Evolutionary conservation across 495 filamentous ascomycete genomes (phyloP).

Genomic region (Cercophora sp.): DNA sequence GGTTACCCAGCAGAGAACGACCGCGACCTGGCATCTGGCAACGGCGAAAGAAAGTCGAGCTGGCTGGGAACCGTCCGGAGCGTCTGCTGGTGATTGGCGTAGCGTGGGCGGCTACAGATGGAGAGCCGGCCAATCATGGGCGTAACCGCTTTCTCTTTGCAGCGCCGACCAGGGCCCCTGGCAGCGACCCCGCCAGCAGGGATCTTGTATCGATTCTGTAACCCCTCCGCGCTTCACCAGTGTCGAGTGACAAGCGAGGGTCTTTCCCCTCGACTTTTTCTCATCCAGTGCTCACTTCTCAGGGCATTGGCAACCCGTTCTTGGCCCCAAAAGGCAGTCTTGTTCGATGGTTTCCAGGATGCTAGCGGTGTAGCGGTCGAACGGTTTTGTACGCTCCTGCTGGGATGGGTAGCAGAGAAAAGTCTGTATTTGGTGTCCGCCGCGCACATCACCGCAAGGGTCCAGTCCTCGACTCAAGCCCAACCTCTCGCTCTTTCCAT

Average conservation of each 20-base stretch:
- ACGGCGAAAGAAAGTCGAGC: neutral
- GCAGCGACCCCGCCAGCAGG: conserved; percentile 5
- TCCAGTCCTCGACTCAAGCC: too few relatives aligned
- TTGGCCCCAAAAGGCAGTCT: too few relatives aligned
- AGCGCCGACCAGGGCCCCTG: conserved; percentile 15
- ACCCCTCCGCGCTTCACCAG: conserved; percentile 27
- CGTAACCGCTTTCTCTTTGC: conserved; percentile 18
- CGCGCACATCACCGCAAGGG: too few relatives aligned
- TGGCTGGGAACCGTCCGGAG: conserved; percentile 15
- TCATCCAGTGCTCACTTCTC: too few relatives aligned
- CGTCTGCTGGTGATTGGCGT: conserved; percentile 34
- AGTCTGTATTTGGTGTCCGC: neutral
- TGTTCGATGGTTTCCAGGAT: too few relatives aligned
- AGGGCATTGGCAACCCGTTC: too few relatives aligned
- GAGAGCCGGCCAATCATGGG: conserved; percentile 32
- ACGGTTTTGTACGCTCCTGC: neutral
- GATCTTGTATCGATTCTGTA: conserved; percentile 24
- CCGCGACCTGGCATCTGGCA: too few relatives aligned
- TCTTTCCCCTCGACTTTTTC: too few relatives aligned
- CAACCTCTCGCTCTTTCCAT: too few relatives aligned
- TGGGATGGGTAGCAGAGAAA: neutral
- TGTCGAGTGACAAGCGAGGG: conserved; percentile 23
- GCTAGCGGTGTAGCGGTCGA: neutral
- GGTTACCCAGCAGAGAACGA: too few relatives aligned
- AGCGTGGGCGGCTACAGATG: conserved; percentile 40